Base-by-base conservation (phyloP, 345 rosid species). In the Lepidium didymum region DNA sequence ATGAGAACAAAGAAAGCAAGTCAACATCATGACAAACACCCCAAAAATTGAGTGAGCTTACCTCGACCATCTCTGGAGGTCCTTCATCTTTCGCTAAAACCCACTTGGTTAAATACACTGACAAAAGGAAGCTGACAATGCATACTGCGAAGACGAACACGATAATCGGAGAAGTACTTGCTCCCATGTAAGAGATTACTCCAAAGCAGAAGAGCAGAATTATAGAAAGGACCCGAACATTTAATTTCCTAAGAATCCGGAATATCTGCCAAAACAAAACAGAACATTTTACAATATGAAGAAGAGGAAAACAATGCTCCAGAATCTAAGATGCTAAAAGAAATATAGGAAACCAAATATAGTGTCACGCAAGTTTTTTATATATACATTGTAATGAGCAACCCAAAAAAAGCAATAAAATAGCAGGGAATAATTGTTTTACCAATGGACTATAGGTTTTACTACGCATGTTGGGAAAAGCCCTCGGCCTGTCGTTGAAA, bases 31-130 rank as follows among this genome's bases (percentile, higher is more conserved):
- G 15, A 18, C 9, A 36, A 29, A 42, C 46, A 68, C 36, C 10
- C 56, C 56, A 62, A 5, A 43, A 47, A 37, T 13, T 51, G 53
- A 43, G 57, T 11, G n/a, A 53, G 72, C 19, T 54, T 83, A 91
- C 99, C 97, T 91, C 83, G 67, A 40, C 80, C 99, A 94, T 94
- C 85, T 94, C 97, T 18, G 95, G 89, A 78, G 99, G 99, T 8
- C 99, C 99, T 82, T 91, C 99, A 73, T 94, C 99, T 87, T 94
- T 94, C 9, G 97, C 76, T 57, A 94, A 86, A 13, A 94, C 99
- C 99, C 99, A 94, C 80, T 89, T 89, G 56, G 95, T 68, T 56
- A 94, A 92, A 85, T 87, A 89, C 40, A 82, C 18, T 8, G 99
- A 77, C 44, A 89, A 77, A 59, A 91, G 77, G 83, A 94, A 91